phyloP scores from a whole-genome alignment of 352 stramenopile species.

The Blastocystis sp. region DNA sequence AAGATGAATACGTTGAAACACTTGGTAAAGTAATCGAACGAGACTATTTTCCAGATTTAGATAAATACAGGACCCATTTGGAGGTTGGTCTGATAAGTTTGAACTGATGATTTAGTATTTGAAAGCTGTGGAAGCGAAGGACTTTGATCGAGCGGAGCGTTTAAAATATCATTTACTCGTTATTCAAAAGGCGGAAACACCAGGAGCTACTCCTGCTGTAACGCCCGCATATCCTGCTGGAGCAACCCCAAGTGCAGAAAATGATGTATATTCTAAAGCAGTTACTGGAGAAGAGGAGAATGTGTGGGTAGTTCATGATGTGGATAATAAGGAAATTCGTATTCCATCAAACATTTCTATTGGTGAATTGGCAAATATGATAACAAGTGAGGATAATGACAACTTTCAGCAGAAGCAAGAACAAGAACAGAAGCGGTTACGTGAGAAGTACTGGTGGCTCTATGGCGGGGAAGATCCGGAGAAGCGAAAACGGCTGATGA shows the following conservation, averaged over 20 bases:
- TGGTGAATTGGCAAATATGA: constrained; percentile 26
- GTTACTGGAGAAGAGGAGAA: not conserved
- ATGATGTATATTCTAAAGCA: constrained; percentile 19
- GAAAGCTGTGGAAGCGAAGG: constrained; percentile 42
- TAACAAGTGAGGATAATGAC: constrained; percentile 66
- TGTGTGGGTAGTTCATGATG: constrained; percentile 42
- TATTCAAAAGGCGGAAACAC: constrained; percentile 37
- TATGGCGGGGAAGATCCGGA: constrained; percentile 55
- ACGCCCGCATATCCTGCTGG: constrained; percentile 20
- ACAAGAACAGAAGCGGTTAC: constrained; percentile 3
- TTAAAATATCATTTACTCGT: constrained; percentile 47
- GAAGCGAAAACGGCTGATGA: not conserved
- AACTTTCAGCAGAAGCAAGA: constrained; percentile 66
- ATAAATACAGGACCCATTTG: constrained; percentile 59
- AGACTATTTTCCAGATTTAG: constrained; percentile 63
- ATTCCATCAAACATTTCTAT: constrained; percentile 49
- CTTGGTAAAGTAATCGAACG: constrained; percentile 65
- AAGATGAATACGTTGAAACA: constrained; percentile 51
- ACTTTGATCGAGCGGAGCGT: constrained; percentile 56
- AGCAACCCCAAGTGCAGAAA: constrained; percentile 20
- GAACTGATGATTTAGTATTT: constrained; percentile 44
- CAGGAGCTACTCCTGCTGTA: constrained; percentile 3
- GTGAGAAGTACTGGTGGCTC: constrained; percentile 62
- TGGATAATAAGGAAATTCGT: constrained; percentile 55
- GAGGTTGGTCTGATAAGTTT: not conserved